Conservation (phyloP, 2,329 filamentous ascomycete genomes). For the Daldinia sp. region DNA sequence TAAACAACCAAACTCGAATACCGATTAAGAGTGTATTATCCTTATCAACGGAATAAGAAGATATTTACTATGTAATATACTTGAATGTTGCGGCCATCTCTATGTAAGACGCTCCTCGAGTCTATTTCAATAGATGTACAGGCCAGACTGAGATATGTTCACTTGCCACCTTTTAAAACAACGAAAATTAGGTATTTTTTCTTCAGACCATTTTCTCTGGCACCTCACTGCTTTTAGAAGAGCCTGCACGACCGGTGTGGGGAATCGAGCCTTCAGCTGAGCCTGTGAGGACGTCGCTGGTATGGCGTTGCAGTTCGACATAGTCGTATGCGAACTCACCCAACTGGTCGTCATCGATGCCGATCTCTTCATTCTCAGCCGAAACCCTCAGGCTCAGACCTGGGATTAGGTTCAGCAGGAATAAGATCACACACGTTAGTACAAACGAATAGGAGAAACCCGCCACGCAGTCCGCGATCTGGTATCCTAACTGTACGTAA, state of each 20-base stretch:
- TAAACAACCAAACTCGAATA: neutral
- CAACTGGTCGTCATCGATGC: constrained; percentile 79
- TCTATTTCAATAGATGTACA: neutral
- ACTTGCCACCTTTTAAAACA: neutral
- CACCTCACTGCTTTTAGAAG: constrained; percentile 46
- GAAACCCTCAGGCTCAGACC: constrained; percentile 76
- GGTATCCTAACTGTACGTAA: constrained; percentile 77
- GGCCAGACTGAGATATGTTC: neutral
- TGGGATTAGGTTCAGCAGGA: constrained; percentile 77
- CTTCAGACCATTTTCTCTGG: constrained; percentile 47
- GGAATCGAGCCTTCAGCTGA: constrained; percentile 13
- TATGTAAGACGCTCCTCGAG: neutral
- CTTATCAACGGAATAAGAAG: neutral
- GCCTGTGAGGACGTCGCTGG: constrained; percentile 56
- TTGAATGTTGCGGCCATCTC: neutral
- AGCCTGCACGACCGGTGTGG: constrained; percentile 38
- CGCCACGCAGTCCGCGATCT: constrained; percentile 75
- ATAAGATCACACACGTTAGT: constrained; percentile 76
- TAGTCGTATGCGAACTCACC: constrained; percentile 89
- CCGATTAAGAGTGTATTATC: neutral
- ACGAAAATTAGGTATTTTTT: neutral
- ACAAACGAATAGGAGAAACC: constrained; percentile 75
- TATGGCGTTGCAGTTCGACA: constrained; percentile 76
- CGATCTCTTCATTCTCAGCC: constrained; percentile 76
- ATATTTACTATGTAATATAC: neutral